Evolutionary conservation across 352 stramenopile genomes (phyloP).

Genomic region (Blastocystis sp.): DNA sequence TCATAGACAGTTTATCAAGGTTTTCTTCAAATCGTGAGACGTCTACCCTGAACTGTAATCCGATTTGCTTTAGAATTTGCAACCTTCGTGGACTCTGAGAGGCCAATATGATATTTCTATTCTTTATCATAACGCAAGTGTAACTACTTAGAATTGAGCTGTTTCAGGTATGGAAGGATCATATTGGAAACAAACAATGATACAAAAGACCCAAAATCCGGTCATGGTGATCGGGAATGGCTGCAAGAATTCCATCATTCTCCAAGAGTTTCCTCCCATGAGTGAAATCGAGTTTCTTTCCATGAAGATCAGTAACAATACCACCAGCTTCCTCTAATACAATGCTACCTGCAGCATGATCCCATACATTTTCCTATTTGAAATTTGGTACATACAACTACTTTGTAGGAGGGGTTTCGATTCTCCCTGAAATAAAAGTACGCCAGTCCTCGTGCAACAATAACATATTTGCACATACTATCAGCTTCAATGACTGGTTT

Average conservation of each 20-base stretch:
- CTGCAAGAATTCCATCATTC: slow-evolving; percentile 66
- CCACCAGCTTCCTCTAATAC: slow-evolving; percentile 70
- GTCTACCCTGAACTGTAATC: slow-evolving; percentile 22
- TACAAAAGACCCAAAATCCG: slow-evolving; percentile 63
- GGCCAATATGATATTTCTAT: slow-evolving; percentile 37
- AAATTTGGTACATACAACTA: background rate
- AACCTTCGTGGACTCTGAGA: slow-evolving; percentile 45
- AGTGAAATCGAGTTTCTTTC: slow-evolving; percentile 76
- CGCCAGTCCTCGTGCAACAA: slow-evolving; percentile 10
- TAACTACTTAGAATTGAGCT: slow-evolving; percentile 29
- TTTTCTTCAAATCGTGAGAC: slow-evolving; percentile 60
- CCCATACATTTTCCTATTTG: slow-evolving; percentile 71
- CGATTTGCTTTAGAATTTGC: slow-evolving; percentile 62
- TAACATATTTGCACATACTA: slow-evolving; percentile 60
- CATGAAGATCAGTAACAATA: slow-evolving; percentile 75
- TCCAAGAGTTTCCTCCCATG: slow-evolving; percentile 66
- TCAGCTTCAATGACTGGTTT: slow-evolving; percentile 25
- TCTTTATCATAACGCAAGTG: background rate
- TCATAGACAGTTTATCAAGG: slow-evolving; percentile 52
- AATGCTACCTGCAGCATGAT: slow-evolving; percentile 69
- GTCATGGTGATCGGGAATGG: slow-evolving; percentile 65
- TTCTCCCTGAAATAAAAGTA: slow-evolving; percentile 28
- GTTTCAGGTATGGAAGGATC: slow-evolving; percentile 48
- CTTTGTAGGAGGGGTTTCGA: background rate
- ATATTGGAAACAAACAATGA: slow-evolving; percentile 17